A percentile compares a stretch with the other conserved stretches of the same genome.
Conservation (phyloP, 257 asterid species). For the Solanum chaucha region DNA sequence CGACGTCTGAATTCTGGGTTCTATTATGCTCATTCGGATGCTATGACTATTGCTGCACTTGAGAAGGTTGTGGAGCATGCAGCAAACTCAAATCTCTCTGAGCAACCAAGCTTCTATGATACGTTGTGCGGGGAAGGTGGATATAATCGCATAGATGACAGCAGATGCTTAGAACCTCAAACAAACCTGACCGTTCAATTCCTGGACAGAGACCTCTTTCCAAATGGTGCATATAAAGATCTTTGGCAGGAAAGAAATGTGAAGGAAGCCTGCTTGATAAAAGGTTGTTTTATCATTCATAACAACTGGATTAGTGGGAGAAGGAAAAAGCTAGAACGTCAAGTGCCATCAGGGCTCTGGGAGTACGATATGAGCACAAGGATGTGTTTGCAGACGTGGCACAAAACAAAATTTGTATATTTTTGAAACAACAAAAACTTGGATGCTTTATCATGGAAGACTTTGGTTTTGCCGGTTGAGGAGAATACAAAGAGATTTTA, state of each 20-base stretch:
- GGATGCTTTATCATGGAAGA: not conserved
- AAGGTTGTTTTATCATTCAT: slow-evolving; percentile 57
- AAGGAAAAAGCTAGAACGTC: slow-evolving; percentile 68
- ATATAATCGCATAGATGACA: slow-evolving; percentile 45
- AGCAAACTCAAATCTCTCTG: slow-evolving; percentile 60
- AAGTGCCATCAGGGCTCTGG: slow-evolving; percentile 75
- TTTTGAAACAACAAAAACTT: slow-evolving; percentile 20
- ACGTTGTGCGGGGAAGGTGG: slow-evolving; percentile 81
- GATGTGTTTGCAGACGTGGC: slow-evolving; percentile 72
- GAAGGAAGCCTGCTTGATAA: slow-evolving; percentile 35
- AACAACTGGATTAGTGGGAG: slow-evolving; percentile 84
- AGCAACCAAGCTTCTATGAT: slow-evolving; percentile 92
- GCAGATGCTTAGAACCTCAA: slow-evolving; percentile 66
- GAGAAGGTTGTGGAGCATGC: slow-evolving; percentile 87
- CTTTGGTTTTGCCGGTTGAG: slow-evolving; percentile 35
- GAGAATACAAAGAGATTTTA: slow-evolving; percentile 16
- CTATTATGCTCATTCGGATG: slow-evolving; percentile 72
- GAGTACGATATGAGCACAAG: slow-evolving; percentile 63
- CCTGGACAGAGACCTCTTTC: slow-evolving; percentile 69
- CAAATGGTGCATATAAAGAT: slow-evolving; percentile 73
- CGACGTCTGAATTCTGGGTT: slow-evolving; percentile 95
- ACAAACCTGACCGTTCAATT: slow-evolving; percentile 59
- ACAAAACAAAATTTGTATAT: slow-evolving; percentile 23
- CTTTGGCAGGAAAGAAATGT: slow-evolving; percentile 58
- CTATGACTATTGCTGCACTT: slow-evolving; percentile 45